Conservation (phyloP, 257 asterid genomes). For the Nicotiana noctiflora region DNA sequence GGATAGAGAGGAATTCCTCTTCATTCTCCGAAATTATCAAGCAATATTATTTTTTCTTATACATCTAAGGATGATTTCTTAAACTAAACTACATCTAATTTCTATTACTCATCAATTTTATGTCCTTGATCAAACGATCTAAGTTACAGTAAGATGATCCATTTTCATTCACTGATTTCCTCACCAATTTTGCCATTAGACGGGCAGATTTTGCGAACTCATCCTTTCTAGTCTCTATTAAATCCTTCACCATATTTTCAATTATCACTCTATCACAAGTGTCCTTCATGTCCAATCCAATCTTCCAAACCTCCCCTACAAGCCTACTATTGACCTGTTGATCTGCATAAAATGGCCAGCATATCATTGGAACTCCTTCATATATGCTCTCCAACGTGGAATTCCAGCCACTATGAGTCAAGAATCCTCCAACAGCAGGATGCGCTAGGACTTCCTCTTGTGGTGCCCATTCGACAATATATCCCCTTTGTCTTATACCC, state of each 20-base stretch:
- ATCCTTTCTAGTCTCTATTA: slow-evolving; percentile 16
- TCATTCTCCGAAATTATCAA: too few relatives aligned
- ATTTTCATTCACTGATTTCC: slow-evolving; percentile 11
- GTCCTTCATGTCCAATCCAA: slow-evolving; percentile 26
- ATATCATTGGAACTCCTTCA: slow-evolving; percentile 26
- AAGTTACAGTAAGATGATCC: slow-evolving; percentile 17
- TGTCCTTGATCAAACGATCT: slow-evolving; percentile 16
- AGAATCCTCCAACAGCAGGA: slow-evolving; percentile 15
- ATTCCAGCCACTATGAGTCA: slow-evolving; percentile 24
- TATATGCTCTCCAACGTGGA: slow-evolving; percentile 18
- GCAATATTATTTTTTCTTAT: too few relatives aligned
- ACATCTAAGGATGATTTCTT: not conserved
- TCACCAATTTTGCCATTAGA: slow-evolving; percentile 14
- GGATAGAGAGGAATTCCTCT: too few relatives aligned
- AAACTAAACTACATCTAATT: not conserved
- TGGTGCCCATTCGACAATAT: slow-evolving; percentile 21
- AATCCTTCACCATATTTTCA: slow-evolving; percentile 13
- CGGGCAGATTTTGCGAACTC: slow-evolving; percentile 7
- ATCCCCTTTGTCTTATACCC: slow-evolving; percentile 11
- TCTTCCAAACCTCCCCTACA: slow-evolving; percentile 24
- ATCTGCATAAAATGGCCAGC: slow-evolving; percentile 24
- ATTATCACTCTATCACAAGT: slow-evolving; percentile 13
- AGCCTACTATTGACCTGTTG: slow-evolving; percentile 26
- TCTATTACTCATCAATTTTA: not conserved
- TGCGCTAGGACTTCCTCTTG: slow-evolving; percentile 21